Conservation (phyloP, 2,329 filamentous ascomycete species). For the Cryphonectria naterciae region DNA sequence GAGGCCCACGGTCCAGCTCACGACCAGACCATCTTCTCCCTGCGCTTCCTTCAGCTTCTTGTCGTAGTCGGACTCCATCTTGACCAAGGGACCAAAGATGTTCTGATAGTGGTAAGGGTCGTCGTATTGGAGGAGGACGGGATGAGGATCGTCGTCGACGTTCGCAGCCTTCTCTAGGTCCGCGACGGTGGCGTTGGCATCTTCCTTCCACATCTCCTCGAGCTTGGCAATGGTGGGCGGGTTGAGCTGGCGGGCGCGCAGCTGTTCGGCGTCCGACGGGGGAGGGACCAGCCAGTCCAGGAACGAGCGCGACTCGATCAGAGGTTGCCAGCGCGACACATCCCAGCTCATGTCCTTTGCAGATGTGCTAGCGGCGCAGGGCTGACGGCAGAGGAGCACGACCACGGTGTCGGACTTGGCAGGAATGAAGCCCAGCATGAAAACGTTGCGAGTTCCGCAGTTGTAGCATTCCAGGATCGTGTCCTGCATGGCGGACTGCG, state of each 20-base stretch:
- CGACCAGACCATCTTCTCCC: conserved; percentile 91
- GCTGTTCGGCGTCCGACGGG: conserved; percentile 92
- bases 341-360: conserved; percentile 99
- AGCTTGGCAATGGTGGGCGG: conserved; percentile 94
- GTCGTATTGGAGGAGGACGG: conserved; percentile 90
- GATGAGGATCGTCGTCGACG: conserved; percentile 92
- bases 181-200: conserved; percentile 82
- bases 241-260: conserved; percentile 89
- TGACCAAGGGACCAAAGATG: conserved; percentile 95
- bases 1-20: conserved; percentile 91
- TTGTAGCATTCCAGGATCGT: conserved; percentile 99
- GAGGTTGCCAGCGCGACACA: conserved; percentile 93
- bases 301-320: conserved; percentile 97
- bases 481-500: conserved; percentile 88
- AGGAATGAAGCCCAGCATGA: conserved; percentile 95
- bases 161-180: conserved; percentile 90
- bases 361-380: conserved; percentile 90
- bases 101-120: conserved; percentile 99
- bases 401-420: conserved; percentile 99
- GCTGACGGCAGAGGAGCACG: conserved; percentile 93
- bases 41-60: conserved; percentile 98
- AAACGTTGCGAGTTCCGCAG: conserved; percentile 99
- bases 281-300: conserved; percentile 88
- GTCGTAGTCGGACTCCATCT: conserved; percentile 99
- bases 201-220: conserved; percentile 98